phyloP scores from a whole-genome alignment of 2,329 filamentous ascomycete genomes.

The Paecilomyces sp. region DNA sequence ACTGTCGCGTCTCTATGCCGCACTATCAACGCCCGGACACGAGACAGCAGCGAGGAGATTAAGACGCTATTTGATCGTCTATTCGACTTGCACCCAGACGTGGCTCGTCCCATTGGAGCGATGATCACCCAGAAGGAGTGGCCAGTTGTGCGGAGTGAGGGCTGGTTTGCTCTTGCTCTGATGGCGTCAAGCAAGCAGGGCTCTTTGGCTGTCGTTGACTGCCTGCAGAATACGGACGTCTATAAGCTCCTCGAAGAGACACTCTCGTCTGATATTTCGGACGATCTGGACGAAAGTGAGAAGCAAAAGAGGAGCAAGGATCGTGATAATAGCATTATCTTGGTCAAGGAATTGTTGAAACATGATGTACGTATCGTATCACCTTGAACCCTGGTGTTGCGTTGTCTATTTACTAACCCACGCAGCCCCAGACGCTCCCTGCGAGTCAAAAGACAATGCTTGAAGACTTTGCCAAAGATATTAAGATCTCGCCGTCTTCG shows the following conservation, averaged over 20 bases:
- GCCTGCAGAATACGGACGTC: conserved; percentile 27
- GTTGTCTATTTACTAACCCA: neutral
- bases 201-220: conserved; percentile 24
- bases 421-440: conserved; percentile 22
- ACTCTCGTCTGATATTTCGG: conserved; percentile 14
- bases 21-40: conserved; percentile 23
- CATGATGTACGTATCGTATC: conserved; percentile 28
- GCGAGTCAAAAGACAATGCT: conserved; percentile 17
- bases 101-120: conserved; percentile 33
- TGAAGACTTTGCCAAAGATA: conserved; percentile 19
- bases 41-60: conserved; percentile 15
- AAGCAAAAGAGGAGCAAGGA: conserved; percentile 26
- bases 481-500: conserved; percentile 4
- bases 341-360: conserved; percentile 32
- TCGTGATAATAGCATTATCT: conserved; percentile 33
- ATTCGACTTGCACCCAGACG: conserved; percentile 25
- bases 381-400: neutral
- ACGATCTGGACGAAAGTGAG: conserved; percentile 14
- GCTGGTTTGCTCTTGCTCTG: conserved; percentile 42
- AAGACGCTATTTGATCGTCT: conserved; percentile 22
- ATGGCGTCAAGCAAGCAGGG: conserved; percentile 33
- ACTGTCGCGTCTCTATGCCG: conserved; percentile 39
- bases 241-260: conserved; percentile 25
- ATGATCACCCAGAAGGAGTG: conserved; percentile 42
- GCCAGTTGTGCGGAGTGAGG: conserved; percentile 42